Conservation (phyloP, 768 basidiomycete species). For the Tulasnella sp. region DNA sequence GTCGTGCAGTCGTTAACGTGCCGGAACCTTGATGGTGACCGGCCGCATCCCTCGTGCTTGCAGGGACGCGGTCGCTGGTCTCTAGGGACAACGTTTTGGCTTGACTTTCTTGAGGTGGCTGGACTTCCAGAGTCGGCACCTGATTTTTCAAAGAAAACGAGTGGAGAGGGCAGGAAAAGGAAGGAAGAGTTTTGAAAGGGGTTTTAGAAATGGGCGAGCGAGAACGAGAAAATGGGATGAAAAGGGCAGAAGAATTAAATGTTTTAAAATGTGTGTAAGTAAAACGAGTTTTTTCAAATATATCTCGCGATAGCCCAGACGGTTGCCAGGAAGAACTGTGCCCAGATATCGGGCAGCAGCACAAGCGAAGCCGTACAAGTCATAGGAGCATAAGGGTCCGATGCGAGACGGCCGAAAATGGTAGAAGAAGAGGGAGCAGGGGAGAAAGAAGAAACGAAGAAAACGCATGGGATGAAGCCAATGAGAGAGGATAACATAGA, state of each 20-base stretch:
- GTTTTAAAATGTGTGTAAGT: background rate
- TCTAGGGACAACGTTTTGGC: background rate
- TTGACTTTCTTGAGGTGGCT: background rate
- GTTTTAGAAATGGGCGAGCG: background rate
- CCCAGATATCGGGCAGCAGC: background rate
- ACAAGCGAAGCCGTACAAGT: constrained; percentile 5
- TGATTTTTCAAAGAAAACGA: background rate
- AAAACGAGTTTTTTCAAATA: constrained; percentile 10
- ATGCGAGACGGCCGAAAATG: background rate
- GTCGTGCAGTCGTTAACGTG: background rate
- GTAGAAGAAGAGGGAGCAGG: background rate
- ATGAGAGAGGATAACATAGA: constrained; percentile 10
- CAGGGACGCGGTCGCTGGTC: background rate
- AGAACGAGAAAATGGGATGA: background rate
- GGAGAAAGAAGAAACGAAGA: background rate
- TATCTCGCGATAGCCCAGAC: background rate
- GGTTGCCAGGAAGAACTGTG: constrained; percentile 7
- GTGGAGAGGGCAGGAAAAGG: background rate
- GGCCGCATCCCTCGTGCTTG: background rate
- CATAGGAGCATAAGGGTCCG: constrained; percentile 3
- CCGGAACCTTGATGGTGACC: background rate
- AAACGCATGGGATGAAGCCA: constrained; percentile 10
- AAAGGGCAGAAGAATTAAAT: background rate
- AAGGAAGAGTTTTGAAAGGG: background rate
- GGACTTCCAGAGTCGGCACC: background rate